A percentile compares a stretch with the other conserved stretches of the same genome.
phyloP scores from a whole-genome alignment of 495 filamentous ascomycete genomes.

The Friedmanniomyces endolithicus region DNA sequence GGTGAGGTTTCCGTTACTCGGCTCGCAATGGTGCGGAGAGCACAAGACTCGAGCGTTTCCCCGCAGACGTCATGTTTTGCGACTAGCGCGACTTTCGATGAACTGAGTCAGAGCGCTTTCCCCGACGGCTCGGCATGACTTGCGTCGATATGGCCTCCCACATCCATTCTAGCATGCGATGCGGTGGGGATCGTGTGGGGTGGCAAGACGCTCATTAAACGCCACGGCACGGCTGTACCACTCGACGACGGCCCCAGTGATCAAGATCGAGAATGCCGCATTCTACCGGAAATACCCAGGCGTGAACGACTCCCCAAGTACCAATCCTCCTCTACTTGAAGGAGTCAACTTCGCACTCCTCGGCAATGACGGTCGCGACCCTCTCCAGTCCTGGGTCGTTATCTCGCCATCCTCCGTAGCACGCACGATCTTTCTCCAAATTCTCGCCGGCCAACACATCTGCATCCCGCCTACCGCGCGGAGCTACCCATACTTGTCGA shows the following conservation, averaged over 20 bases:
- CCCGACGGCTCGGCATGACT: neutral
- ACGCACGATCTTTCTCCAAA: conserved; percentile 63
- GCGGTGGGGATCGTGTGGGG: conserved; percentile 18
- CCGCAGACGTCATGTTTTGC: neutral
- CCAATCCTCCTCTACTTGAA: conserved; percentile 50
- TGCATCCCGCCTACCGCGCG: conserved; percentile 60
- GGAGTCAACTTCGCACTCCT: conserved; percentile 54
- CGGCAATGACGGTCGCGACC: conserved; percentile 27
- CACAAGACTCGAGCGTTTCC: too few relatives aligned
- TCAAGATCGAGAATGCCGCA: conserved; percentile 60
- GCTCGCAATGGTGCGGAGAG: too few relatives aligned
- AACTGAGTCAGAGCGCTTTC: neutral
- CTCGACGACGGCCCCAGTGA: conserved; percentile 38
- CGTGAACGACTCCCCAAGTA: conserved; percentile 33
- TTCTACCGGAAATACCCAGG: conserved; percentile 54
- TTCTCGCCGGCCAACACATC: conserved; percentile 61
- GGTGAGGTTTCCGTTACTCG: too few relatives aligned
- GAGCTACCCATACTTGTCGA: conserved; percentile 60
- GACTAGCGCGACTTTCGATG: neutral
- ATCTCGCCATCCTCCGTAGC: conserved; percentile 58
- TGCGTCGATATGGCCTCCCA: neutral
- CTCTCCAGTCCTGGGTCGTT: conserved; percentile 56
- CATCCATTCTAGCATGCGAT: conserved; percentile 8
- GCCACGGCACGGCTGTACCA: neutral
- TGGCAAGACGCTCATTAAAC: conserved; percentile 14